Base-by-base conservation (phyloP, 257 asterid species). In the Osmanthus fragrans region DNA sequence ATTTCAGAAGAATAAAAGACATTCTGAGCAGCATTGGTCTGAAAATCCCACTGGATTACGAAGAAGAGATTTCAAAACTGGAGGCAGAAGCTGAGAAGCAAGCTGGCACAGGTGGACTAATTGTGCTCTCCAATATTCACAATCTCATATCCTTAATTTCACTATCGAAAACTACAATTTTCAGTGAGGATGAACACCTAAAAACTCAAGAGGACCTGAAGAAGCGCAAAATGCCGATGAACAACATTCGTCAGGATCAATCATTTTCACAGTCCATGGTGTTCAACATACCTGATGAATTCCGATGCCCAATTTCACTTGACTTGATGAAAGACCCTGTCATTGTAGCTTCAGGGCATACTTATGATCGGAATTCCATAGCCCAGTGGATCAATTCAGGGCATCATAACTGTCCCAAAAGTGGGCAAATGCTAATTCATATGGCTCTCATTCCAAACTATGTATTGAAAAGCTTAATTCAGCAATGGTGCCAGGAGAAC, bases 341-440 rank as follows among this genome's bases (percentile, higher is more conserved):
- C 40, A 94, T 92, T 75, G 82, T 92, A 7, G 91, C 97, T 16
- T 92, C 98, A 6, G 98, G 98, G 27, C 98, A 94, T 82, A 94
- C 97, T 15, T 93, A 90, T 70, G 98, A 94, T 68, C 87, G 96
- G 34, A 81, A 72, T 60, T 90, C 96, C 5, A 94, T 94, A 19
- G 89, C 92, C 16, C 96, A 85, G 85, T 92, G 98, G 98, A 90
- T 92, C 80, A 89, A 94, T 66, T 88, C 98, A 2, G 98, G 98
- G 30, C 94, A 94, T 70, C 90, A 87, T 74, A 90, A 96, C 3
- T 94, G 97, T 79, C 98, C 98, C 0, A 94, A 89, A 82, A 94
- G 95, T 39, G 97, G 96, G 87, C 95, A 90, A 74, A 85, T 94
- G 86, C 84, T 94, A 70, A 89, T 92, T 70, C 97, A 94, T 82